Evolutionary conservation across 2,329 filamentous ascomycete genomes (phyloP).

Genomic region (Aspergillus fijiensis): DNA sequence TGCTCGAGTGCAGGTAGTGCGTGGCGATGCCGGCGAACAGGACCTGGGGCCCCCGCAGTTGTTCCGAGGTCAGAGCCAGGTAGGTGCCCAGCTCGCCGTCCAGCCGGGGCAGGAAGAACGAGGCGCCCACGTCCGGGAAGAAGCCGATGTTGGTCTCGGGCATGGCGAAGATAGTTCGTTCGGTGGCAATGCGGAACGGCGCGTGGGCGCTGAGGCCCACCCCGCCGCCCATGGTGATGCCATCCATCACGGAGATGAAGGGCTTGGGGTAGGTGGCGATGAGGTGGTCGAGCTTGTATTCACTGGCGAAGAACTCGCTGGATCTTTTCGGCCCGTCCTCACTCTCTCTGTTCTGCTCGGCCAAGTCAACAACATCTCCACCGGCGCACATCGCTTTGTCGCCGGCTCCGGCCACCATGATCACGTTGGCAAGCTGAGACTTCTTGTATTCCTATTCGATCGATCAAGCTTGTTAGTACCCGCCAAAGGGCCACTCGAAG

Average conservation of each 20-base stretch:
- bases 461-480: constrained; percentile 16
- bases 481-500: no score
- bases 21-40: constrained; percentile 92
- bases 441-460: constrained; percentile 77
- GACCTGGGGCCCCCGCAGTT: constrained; percentile 76
- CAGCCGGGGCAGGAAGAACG: constrained; percentile 91
- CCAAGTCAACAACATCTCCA: constrained; percentile 82
- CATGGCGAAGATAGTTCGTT: constrained; percentile 96
- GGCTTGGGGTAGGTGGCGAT: constrained; percentile 94
- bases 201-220: constrained; percentile 93
- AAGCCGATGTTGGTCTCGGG: constrained; percentile 97
- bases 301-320: constrained; percentile 82
- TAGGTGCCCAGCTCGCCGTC: constrained; percentile 86
- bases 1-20: constrained; percentile 91
- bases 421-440: constrained; percentile 87
- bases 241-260: constrained; percentile 94
- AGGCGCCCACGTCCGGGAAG: constrained; percentile 96
- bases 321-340: constrained; percentile 71
- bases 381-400: constrained; percentile 86
- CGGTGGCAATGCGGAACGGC: constrained; percentile 93
- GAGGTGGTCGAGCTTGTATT: constrained; percentile 94
- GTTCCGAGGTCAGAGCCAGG: constrained; percentile 85
- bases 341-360: constrained; percentile 67
- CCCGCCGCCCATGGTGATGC: constrained; percentile 96
- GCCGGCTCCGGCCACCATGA: constrained; percentile 89